Conservation (phyloP, 2,329 filamentous ascomycete genomes). For the Nothomitra cinnamomea region DNA sequence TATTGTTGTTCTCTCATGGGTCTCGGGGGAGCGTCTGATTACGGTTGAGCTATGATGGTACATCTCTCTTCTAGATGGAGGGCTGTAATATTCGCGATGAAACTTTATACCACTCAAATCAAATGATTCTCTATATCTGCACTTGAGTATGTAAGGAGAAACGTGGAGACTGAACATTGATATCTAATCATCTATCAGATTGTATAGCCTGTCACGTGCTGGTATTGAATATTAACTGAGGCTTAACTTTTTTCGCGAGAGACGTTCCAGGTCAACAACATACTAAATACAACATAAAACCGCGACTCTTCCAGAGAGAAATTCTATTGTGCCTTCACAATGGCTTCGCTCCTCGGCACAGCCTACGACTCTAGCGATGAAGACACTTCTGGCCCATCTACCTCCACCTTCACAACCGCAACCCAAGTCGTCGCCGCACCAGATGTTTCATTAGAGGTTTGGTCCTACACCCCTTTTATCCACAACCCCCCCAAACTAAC, state of each 20-base stretch:
- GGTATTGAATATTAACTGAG: background rate
- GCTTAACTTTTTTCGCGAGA: background rate
- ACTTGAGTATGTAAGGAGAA: too few species aligned
- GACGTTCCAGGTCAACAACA: background rate
- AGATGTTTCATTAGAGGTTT: constrained; percentile 9
- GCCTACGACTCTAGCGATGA: constrained; percentile 8
- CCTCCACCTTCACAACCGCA: background rate
- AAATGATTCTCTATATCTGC: too few species aligned
- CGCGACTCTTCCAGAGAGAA: background rate
- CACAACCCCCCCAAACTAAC: constrained; percentile 12
- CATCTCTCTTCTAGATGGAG: too few species aligned
- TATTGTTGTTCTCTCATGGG: too few species aligned
- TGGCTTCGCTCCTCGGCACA: constrained; percentile 5
- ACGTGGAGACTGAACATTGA: too few species aligned
- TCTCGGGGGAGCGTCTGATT: too few species aligned
- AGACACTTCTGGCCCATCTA: constrained; percentile 1
- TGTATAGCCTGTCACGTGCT: background rate
- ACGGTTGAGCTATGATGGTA: too few species aligned
- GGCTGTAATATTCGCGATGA: too few species aligned
- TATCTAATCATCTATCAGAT: background rate
- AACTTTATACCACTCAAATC: too few species aligned
- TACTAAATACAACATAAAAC: background rate
- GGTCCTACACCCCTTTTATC: constrained; percentile 4
- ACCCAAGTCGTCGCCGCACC: constrained; percentile 6
- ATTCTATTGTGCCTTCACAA: background rate